Conservation (phyloP, 768 basidiomycete genomes). For the Boletus huronensis region DNA sequence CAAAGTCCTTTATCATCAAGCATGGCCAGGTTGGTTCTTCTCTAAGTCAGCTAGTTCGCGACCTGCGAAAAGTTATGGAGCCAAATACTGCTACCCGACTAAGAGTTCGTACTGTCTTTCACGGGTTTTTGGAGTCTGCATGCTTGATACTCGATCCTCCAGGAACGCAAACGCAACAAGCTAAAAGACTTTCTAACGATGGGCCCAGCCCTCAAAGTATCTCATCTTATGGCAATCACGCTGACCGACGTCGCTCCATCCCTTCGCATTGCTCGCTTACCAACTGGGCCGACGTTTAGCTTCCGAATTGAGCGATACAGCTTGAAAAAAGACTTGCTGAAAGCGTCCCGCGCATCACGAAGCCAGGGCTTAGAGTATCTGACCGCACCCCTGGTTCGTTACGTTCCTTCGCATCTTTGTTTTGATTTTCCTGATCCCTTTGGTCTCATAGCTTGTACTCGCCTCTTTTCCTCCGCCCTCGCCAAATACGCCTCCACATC, state of each 20-base stretch:
- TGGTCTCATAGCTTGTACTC: slow-evolving; percentile 64
- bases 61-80: slow-evolving; percentile 95
- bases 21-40: slow-evolving; percentile 91
- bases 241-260: slow-evolving; percentile 83
- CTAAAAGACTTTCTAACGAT: slow-evolving; percentile 92
- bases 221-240: slow-evolving; percentile 91
- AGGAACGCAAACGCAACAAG: slow-evolving; percentile 91
- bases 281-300: slow-evolving; percentile 89
- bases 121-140: background rate
- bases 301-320: slow-evolving; percentile 93
- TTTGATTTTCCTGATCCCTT: background rate
- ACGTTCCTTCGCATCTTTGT: background rate
- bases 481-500: slow-evolving; percentile 73
- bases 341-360: slow-evolving; percentile 60
- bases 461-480: slow-evolving; percentile 79
- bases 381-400: slow-evolving; percentile 81
- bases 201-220: slow-evolving; percentile 85
- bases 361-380: slow-evolving; percentile 87
- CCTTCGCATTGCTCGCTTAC: slow-evolving; percentile 80
- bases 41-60: slow-evolving; percentile 83
- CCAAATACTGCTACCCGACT: slow-evolving; percentile 94
- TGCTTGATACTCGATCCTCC: slow-evolving; percentile 17
- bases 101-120: slow-evolving; percentile 48
- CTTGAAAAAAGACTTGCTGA: slow-evolving; percentile 78
- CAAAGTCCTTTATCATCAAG: slow-evolving; percentile 96